These are phyloP conservation scores for Neurospora crassa DNA, from an alignment of 2,329 filamentous ascomycete genomes.

Conservation along the genomic window DNA sequence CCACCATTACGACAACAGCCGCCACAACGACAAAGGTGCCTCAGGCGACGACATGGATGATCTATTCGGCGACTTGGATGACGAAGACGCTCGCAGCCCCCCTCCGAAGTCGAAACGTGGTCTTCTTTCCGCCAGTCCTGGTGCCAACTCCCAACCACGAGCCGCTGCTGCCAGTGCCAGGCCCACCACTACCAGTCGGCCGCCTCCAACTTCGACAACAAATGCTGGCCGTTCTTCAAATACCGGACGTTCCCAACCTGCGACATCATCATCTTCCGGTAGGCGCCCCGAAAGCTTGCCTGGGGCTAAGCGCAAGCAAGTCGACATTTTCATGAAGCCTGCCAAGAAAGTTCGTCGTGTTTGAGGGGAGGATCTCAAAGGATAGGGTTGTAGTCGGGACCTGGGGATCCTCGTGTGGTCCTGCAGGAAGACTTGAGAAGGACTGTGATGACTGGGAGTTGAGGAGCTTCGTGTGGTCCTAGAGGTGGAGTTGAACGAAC, in stretches of 20 bases:
- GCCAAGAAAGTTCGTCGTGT: constrained; percentile 1
- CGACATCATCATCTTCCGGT: constrained; percentile 9
- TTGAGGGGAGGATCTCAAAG: background rate
- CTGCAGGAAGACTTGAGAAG: background rate
- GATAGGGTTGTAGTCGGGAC: background rate
- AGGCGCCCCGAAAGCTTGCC: background rate
- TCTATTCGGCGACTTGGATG: constrained; percentile 12
- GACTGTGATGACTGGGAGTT: background rate
- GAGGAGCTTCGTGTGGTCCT: background rate
- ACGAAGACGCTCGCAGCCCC: background rate
- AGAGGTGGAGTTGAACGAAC: background rate
- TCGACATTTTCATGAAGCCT: constrained; percentile 6
- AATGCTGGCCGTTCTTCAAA: background rate
- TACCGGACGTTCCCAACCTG: background rate
- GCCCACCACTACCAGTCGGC: background rate
- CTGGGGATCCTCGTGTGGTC: background rate
- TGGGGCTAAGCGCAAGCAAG: background rate
- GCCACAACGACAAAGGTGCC: constrained; percentile 14
- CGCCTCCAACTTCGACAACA: background rate
- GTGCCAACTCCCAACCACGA: constrained; percentile 5
- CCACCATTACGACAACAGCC: constrained; percentile 4
- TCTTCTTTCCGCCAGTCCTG: constrained; percentile 15
- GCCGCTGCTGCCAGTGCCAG: background rate
- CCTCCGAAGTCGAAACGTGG: constrained; percentile 3
- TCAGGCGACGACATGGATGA: constrained; percentile 14